Percentiles rank a stretch among this genome's conserved stretches.
These are phyloP conservation scores for Trametes pubescens DNA, from an alignment of 1,284 basidiomycete species.

Conservation along the genomic window DNA sequence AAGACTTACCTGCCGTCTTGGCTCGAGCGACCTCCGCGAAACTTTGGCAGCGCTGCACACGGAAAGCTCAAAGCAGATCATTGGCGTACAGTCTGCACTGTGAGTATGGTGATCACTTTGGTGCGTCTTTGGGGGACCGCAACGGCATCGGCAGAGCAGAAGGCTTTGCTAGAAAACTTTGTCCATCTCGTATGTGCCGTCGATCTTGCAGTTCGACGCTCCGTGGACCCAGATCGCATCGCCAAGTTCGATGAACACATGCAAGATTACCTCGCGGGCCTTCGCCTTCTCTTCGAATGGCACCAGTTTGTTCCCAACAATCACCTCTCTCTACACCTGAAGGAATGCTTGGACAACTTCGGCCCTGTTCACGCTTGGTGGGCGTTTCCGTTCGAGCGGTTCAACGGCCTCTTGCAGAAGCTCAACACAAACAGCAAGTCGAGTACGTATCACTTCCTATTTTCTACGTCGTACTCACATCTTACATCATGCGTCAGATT, in stretches of 20 bases:
- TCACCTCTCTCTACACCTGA: slow-evolving; percentile 47
- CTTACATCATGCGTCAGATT: not conserved
- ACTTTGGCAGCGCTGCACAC: slow-evolving; percentile 39
- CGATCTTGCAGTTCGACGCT: not conserved
- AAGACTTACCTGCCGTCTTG: slow-evolving; percentile 40
- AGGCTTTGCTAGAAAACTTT: not conserved
- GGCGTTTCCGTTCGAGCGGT: slow-evolving; percentile 37
- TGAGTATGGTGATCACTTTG: not conserved
- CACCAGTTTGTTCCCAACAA: slow-evolving; percentile 45
- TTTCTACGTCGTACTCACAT: too few relatives aligned
- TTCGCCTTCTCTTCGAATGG: slow-evolving; percentile 44
- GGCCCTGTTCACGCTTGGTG: slow-evolving; percentile 48
- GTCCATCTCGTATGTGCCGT: not conserved
- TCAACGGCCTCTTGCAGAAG: slow-evolving; percentile 37
- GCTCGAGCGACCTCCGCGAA: slow-evolving; percentile 37
- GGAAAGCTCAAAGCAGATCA: slow-evolving; percentile 48
- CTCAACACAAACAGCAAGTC: slow-evolving; percentile 38
- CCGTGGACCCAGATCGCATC: not conserved
- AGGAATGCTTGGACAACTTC: slow-evolving; percentile 37
- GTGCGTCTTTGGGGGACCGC: not conserved
- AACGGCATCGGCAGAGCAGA: not conserved
- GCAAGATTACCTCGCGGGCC: slow-evolving; percentile 29
- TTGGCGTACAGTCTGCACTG: not conserved
- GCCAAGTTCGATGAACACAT: not conserved
- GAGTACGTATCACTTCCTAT: too few relatives aligned